These are phyloP conservation scores for Naganishia vaughanmartiniae DNA, from an alignment of 768 basidiomycete genomes.

Conservation along the genomic window DNA sequence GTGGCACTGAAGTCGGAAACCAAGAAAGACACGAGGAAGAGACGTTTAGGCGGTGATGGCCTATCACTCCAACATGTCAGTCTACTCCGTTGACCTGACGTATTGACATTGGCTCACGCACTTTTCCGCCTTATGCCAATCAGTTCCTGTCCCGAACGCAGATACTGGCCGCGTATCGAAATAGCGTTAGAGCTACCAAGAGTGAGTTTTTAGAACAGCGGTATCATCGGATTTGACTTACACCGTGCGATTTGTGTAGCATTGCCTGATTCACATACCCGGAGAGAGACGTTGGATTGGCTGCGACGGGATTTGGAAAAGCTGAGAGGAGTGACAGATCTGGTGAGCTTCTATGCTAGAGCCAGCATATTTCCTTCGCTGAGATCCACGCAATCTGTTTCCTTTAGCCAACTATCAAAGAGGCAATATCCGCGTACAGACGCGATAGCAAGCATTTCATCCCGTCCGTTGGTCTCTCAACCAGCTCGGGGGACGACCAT, in stretches of 20 bases:
- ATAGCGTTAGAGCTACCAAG: constrained; percentile 8
- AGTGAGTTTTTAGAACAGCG: neutral
- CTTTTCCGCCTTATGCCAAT: too few relatives aligned
- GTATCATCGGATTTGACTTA: neutral
- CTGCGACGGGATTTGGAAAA: constrained; percentile 45
- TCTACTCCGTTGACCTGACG: too few relatives aligned
- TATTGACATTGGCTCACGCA: too few relatives aligned
- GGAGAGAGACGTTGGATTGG: constrained; percentile 50
- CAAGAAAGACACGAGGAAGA: neutral
- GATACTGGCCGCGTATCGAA: constrained; percentile 16
- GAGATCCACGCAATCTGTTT: neutral
- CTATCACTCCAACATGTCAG: constrained; percentile 18
- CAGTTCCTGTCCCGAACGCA: constrained; percentile 20
- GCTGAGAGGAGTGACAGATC: constrained; percentile 38
- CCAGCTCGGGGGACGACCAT: constrained; percentile 12
- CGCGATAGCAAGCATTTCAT: constrained; percentile 43
- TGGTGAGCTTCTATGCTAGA: constrained; percentile 35
- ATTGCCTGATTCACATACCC: constrained; percentile 43
- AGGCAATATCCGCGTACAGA: constrained; percentile 42
- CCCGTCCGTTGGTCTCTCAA: constrained; percentile 42
- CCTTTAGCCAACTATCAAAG: constrained; percentile 40
- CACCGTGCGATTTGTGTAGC: constrained; percentile 30
- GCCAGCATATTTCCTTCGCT: neutral
- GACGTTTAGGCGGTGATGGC: constrained; percentile 5
- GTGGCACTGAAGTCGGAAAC: neutral